Evolutionary conservation across 495 filamentous ascomycete genomes (phyloP).

Genomic region (Glonium stellatum): DNA sequence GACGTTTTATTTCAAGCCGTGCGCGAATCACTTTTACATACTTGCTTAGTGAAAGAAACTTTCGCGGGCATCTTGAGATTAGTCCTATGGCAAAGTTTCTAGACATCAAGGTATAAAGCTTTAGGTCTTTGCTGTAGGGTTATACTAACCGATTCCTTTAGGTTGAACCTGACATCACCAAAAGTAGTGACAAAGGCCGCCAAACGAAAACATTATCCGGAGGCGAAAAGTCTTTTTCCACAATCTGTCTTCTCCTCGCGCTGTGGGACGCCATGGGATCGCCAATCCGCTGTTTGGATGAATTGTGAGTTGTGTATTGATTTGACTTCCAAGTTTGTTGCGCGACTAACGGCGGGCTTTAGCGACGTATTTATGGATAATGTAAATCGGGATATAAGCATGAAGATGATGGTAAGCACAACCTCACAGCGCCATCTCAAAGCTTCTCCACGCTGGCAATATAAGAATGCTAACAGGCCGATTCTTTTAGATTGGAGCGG

Average conservation of each 20-base stretch:
- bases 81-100: slow-evolving; percentile 67
- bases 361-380: slow-evolving; percentile 98
- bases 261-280: slow-evolving; percentile 99
- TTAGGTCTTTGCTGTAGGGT: not conserved
- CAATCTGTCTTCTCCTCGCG: slow-evolving; percentile 82
- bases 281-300: slow-evolving; percentile 88
- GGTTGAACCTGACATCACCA: slow-evolving; percentile 73
- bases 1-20: slow-evolving; percentile 70
- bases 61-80: slow-evolving; percentile 70
- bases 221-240: slow-evolving; percentile 96
- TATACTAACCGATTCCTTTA: slow-evolving; percentile 25
- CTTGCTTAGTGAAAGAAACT: slow-evolving; percentile 79
- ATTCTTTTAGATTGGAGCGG: slow-evolving; percentile 62
- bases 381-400: slow-evolving; percentile 88
- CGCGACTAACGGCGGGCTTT: not conserved
- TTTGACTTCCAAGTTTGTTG: not conserved
- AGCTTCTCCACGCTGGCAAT: slow-evolving; percentile 2
- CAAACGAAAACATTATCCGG: slow-evolving; percentile 88
- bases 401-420: slow-evolving; percentile 75
- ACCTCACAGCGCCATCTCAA: slow-evolving; percentile 25
- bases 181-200: slow-evolving; percentile 56
- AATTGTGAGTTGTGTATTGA: slow-evolving; percentile 56
- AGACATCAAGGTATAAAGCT: slow-evolving; percentile 60
- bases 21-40: slow-evolving; percentile 82
- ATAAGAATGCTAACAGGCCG: slow-evolving; percentile 7